phyloP scores from a whole-genome alignment of 2,329 filamentous ascomycete species.

The Colletotrichum noveboracense region DNA sequence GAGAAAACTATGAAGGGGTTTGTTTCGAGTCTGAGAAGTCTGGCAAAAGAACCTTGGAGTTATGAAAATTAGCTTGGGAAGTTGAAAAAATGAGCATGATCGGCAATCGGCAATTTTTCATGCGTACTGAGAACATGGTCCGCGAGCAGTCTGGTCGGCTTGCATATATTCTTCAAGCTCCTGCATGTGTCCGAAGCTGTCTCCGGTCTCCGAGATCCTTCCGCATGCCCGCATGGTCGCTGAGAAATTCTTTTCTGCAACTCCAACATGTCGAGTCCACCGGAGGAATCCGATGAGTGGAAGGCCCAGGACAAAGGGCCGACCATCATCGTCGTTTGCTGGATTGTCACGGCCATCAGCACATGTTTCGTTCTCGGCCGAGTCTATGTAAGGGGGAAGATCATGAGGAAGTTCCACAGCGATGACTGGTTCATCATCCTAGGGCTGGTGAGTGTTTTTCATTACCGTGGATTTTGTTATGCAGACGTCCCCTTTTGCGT shows the following conservation, averaged over 20 bases:
- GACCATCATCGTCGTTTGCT: conserved; percentile 33
- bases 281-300: neutral
- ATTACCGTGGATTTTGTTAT: rapidly evolving
- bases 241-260: neutral
- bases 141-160: neutral
- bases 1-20: neutral
- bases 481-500: neutral
- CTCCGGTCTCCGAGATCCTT: neutral
- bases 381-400: conserved; percentile 31
- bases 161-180: neutral
- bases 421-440: conserved; percentile 42
- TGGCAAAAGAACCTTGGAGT: neutral
- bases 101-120: neutral
- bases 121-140: neutral
- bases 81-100: neutral
- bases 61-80: neutral
- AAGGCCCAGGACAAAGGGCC: conserved; percentile 31
- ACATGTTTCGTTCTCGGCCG: conserved; percentile 31
- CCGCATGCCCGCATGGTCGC: too few species aligned
- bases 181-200: neutral
- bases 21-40: neutral
- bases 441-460: conserved; percentile 30
- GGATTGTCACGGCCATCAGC: conserved; percentile 32
- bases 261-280: neutral
- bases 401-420: conserved; percentile 34